A percentile compares a stretch with the other conserved stretches of the same genome.
phyloP scores from a whole-genome alignment of 352 stramenopile species.

The Pythium phragmiticola region DNA sequence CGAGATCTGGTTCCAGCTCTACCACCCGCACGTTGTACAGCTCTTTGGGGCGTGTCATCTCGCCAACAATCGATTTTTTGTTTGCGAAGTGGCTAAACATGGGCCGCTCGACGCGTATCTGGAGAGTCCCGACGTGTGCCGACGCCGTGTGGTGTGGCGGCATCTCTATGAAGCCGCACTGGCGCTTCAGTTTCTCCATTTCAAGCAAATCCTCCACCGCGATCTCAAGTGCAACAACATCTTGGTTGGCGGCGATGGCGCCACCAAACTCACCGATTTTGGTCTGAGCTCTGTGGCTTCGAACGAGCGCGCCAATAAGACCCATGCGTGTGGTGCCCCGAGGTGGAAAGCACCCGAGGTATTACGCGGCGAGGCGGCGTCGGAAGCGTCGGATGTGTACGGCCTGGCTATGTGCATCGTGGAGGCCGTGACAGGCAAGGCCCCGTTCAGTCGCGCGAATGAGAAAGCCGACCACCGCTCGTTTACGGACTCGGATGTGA shows the following conservation, averaged over 20 bases:
- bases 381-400: conserved; percentile 28
- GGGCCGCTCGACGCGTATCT: conserved; percentile 47
- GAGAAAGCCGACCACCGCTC: background rate
- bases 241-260: conserved; percentile 29
- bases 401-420: conserved; percentile 33
- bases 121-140: background rate
- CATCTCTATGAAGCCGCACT: conserved; percentile 39
- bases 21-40: conserved; percentile 35
- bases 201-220: conserved; percentile 31
- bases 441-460: background rate
- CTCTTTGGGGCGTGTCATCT: conserved; percentile 44
- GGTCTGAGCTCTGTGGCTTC: conserved; percentile 6
- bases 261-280: conserved; percentile 21
- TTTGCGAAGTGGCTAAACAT: conserved; percentile 39
- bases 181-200: conserved; percentile 72
- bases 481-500: background rate
- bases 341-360: conserved; percentile 31
- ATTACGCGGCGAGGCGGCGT: conserved; percentile 12
- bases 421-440: conserved; percentile 25
- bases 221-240: conserved; percentile 26
- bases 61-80: conserved; percentile 31
- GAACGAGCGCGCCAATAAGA: background rate
- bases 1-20: conserved; percentile 33
- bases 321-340: background rate
- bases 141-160: conserved; percentile 22